A percentile compares a stretch with the other conserved stretches of the same genome.
Evolutionary conservation across 2,329 filamentous ascomycete genomes (phyloP).

Genomic region (Thyridium curvatum): DNA sequence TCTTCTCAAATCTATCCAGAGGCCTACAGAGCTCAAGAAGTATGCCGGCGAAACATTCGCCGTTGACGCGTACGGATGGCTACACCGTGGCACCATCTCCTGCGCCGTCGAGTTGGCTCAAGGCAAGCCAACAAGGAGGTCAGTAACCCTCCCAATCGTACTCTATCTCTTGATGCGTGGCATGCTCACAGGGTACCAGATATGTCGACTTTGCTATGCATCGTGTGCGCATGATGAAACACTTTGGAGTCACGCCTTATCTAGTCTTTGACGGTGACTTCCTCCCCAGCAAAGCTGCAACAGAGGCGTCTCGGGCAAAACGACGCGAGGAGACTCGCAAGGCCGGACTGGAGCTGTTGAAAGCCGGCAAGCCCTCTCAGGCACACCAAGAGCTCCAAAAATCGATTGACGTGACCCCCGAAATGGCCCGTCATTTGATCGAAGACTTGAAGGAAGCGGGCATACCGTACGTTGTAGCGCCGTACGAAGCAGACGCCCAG

Average conservation of each 20-base stretch:
- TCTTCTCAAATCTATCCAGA: conserved; percentile 93
- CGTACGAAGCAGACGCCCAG: conserved; percentile 97
- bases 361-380: conserved; percentile 72
- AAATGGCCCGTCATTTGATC: conserved; percentile 89
- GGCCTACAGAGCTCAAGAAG: conserved; percentile 77
- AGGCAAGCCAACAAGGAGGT: conserved; percentile 84
- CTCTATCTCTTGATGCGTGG: conserved; percentile 8
- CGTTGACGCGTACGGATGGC: conserved; percentile 97
- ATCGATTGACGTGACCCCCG: conserved; percentile 88
- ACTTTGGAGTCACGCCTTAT: conserved; percentile 92
- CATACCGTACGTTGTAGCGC: conserved; percentile 86
- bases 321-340: conserved; percentile 71
- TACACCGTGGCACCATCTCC: conserved; percentile 84
- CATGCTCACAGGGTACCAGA: conserved; percentile 34
- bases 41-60: conserved; percentile 83
- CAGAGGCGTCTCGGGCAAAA: conserved; percentile 71
- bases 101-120: conserved; percentile 89
- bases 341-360: conserved; percentile 70
- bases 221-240: conserved; percentile 86
- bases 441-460: conserved; percentile 79
- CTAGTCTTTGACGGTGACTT: conserved; percentile 95
- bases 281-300: conserved; percentile 85
- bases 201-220: conserved; percentile 88
- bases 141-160: conserved; percentile 22
- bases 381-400: conserved; percentile 89